A percentile compares a stretch with the other conserved stretches of the same genome.
These are phyloP conservation scores for Fusarium agapanthi DNA, from an alignment of 2,329 filamentous ascomycete genomes.

Conservation along the genomic window DNA sequence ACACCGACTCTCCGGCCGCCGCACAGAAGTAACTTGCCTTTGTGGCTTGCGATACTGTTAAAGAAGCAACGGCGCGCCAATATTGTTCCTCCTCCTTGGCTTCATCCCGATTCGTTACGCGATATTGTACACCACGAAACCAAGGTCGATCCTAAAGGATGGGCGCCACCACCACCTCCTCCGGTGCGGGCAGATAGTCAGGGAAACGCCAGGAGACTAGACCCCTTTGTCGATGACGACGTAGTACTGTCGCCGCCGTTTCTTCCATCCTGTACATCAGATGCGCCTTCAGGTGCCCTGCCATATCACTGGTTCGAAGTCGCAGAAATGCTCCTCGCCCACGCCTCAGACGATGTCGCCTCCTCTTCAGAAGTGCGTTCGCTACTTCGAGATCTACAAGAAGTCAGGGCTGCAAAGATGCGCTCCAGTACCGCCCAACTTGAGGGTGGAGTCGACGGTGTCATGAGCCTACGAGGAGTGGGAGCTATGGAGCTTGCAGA, in stretches of 20 bases:
- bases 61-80: constrained; percentile 95
- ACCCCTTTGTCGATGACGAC: constrained; percentile 42
- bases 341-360: constrained; percentile 82
- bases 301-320: constrained; percentile 98
- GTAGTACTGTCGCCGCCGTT: constrained; percentile 75
- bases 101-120: constrained; percentile 77
- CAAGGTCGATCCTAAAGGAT: constrained; percentile 72
- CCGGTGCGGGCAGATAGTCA: constrained; percentile 61
- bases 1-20: constrained; percentile 82
- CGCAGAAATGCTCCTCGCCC: constrained; percentile 84
- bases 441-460: constrained; percentile 76
- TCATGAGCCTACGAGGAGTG: constrained; percentile 75
- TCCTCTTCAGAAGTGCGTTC: constrained; percentile 78
- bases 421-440: constrained; percentile 76
- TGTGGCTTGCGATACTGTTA: constrained; percentile 94
- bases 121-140: constrained; percentile 85
- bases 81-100: constrained; percentile 90
- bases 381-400: constrained; percentile 81
- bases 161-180: constrained; percentile 79
- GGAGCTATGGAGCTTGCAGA: constrained; percentile 95
- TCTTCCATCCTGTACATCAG: constrained; percentile 75
- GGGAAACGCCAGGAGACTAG: constrained; percentile 52
- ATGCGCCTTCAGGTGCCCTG: constrained; percentile 73
- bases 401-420: constrained; percentile 91
- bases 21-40: constrained; percentile 78